These are phyloP conservation scores for Sphaerostilbella broomeana DNA, from an alignment of 2,329 filamentous ascomycete genomes.

Conservation along the genomic window DNA sequence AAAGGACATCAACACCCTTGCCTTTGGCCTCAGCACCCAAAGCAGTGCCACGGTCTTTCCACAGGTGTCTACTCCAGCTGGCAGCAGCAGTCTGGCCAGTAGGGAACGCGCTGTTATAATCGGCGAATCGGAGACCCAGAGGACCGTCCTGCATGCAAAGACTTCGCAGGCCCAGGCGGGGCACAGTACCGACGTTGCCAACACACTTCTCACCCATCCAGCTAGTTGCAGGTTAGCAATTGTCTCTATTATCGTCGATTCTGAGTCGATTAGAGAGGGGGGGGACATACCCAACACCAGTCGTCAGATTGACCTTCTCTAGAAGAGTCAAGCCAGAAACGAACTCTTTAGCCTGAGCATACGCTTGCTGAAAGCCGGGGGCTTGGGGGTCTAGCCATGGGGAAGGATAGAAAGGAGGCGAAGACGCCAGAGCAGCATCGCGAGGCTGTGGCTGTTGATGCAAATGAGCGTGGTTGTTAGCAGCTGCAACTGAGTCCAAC, in stretches of 20 bases:
- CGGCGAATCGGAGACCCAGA: slow-evolving; percentile 67
- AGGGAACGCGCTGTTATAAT: slow-evolving; percentile 77
- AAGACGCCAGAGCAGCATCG: slow-evolving; percentile 25
- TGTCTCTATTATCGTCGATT: not conserved
- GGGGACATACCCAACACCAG: slow-evolving; percentile 68
- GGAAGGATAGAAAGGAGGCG: slow-evolving; percentile 68
- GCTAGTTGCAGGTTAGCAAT: slow-evolving; percentile 19
- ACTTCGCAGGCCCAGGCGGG: slow-evolving; percentile 60
- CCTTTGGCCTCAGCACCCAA: slow-evolving; percentile 58
- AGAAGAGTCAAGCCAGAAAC: slow-evolving; percentile 75
- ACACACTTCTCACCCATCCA: slow-evolving; percentile 62
- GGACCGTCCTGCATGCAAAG: slow-evolving; percentile 87
- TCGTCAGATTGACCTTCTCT: slow-evolving; percentile 94
- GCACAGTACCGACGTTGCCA: slow-evolving; percentile 65
- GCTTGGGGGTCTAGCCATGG: slow-evolving; percentile 77
- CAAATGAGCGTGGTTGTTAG: slow-evolving; percentile 1
- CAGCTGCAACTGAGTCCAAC: slow-evolving; percentile 9
- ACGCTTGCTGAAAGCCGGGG: slow-evolving; percentile 67
- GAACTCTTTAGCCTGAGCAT: slow-evolving; percentile 67
- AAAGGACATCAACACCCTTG: slow-evolving; percentile 70
- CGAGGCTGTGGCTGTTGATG: slow-evolving; percentile 19
- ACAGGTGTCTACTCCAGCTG: slow-evolving; percentile 70
- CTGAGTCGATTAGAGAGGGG: not conserved
- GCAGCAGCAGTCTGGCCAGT: slow-evolving; percentile 73
- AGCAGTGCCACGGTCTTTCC: slow-evolving; percentile 43